These are phyloP conservation scores for Oehlia diaphana DNA, from an alignment of 192 early-diverging fungal genomes.

Conservation along the genomic window DNA sequence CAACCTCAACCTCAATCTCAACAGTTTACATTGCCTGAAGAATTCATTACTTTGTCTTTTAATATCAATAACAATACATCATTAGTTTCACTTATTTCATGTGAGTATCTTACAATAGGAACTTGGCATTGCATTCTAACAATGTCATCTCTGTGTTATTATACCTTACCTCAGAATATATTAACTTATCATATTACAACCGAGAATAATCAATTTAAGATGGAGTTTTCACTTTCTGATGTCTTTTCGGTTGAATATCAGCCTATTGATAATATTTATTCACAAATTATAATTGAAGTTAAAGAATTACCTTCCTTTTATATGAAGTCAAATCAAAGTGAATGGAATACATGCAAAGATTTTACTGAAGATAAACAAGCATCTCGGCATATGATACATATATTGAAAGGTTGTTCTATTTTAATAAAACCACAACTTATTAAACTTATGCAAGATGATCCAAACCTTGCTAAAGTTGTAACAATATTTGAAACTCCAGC, in stretches of 20 bases:
- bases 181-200: constrained; percentile 62
- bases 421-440: constrained; percentile 42
- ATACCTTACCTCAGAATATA: constrained; percentile 43
- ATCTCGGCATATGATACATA: constrained; percentile 47
- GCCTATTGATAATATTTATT: constrained; percentile 45
- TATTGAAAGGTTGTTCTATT: constrained; percentile 47
- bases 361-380: constrained; percentile 64
- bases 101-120: constrained; percentile 57
- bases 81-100: constrained; percentile 43
- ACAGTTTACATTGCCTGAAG: constrained; percentile 36
- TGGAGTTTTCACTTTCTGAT: constrained; percentile 55
- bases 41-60: constrained; percentile 33
- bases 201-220: constrained; percentile 55
- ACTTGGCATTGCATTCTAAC: constrained; percentile 64
- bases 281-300: constrained; percentile 54
- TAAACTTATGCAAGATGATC: constrained; percentile 26
- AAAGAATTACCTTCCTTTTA: constrained; percentile 57
- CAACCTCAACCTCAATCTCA: constrained; percentile 6
- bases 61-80: constrained; percentile 38
- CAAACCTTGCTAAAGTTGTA: too few species aligned
- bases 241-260: constrained; percentile 49
- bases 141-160: constrained; percentile 50
- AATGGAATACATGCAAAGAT: constrained; percentile 64
- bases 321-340: constrained; percentile 51
- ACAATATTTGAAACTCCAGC: too few species aligned